Base-by-base conservation (phyloP, 2,329 filamentous ascomycete genomes). In the Cercospora citrullina region DNA sequence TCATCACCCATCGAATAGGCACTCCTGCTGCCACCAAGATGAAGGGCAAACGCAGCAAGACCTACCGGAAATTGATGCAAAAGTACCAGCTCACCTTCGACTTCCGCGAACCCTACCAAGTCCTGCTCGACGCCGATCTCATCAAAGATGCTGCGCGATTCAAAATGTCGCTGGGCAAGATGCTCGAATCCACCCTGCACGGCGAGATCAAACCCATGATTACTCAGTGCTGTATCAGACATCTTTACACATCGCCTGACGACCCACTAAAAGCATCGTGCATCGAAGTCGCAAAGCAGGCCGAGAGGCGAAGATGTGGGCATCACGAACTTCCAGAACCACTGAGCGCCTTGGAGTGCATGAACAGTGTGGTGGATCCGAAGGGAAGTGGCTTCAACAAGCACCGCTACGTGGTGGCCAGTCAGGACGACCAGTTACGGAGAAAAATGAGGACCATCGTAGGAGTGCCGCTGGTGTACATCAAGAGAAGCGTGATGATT, bases 1-100 rank as follows among this genome's bases (percentile, higher is more conserved):
- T 60, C 69, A 36, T 61, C 65, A 51, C 45, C 18, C 21, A 23
- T 26, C 18, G 2, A 7, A 61, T 12, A 23, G 10, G 9, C 16
- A 33, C 33, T 26, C 9, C 33, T 42, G 8, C 21, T n/a, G 31
- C 76, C 76, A 78, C 73, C 79, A 86, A 75, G 60, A 91, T 90
- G 87, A 85, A 88, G 76, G 89, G 88, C 64, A 92, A 91, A 81
- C 84, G 87, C 68, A 85, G 84, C 51, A 90, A 91, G 80, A 89
- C 90, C 75, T 93, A 93, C 79, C 88, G 90, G 77, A 97, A 97
- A 88, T 89, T 97, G 76, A 96, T 99, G 90, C 90, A 93, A 81
- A 90, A 94, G 78, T 97, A 94, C 86, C 89, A 90, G 77, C 86
- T 94, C 79, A 89, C 89, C 69, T 97, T 97, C 97, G 39, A 58